These are phyloP conservation scores for Aegilops speltoides DNA, from an alignment of 176 grass and related monocot species.

Conservation along the genomic window DNA sequence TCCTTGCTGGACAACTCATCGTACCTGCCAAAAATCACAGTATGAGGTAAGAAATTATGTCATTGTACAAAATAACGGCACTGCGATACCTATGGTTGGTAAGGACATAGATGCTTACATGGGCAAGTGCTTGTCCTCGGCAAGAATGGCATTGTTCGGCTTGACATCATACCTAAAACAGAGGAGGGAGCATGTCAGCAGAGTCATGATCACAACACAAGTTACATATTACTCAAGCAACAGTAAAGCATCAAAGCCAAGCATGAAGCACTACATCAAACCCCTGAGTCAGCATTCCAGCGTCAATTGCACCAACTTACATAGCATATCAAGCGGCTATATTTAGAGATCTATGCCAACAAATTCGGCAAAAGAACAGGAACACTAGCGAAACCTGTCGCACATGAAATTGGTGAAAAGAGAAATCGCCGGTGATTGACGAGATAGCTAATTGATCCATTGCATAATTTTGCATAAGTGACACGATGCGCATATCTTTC, in stretches of 20 bases:
- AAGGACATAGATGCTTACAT: slow-evolving; percentile 54
- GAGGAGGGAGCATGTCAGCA: slow-evolving; percentile 14
- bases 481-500: background rate
- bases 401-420: background rate
- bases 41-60: background rate
- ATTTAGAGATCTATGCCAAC: background rate
- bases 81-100: background rate
- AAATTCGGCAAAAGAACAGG: background rate
- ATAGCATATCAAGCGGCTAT: background rate
- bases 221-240: slow-evolving; percentile 4
- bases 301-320: background rate
- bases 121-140: slow-evolving; percentile 80
- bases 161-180: slow-evolving; percentile 80
- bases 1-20: slow-evolving; percentile 78
- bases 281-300: background rate
- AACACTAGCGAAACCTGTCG: background rate
- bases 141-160: slow-evolving; percentile 87
- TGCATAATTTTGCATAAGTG: background rate
- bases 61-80: background rate
- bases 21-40: slow-evolving; percentile 45
- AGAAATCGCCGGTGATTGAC: background rate
- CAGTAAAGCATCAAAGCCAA: background rate
- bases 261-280: background rate
- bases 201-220: background rate
- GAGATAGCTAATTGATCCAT: background rate